Conservation (phyloP, 345 rosid genomes). For the Brassica napus region DNA sequence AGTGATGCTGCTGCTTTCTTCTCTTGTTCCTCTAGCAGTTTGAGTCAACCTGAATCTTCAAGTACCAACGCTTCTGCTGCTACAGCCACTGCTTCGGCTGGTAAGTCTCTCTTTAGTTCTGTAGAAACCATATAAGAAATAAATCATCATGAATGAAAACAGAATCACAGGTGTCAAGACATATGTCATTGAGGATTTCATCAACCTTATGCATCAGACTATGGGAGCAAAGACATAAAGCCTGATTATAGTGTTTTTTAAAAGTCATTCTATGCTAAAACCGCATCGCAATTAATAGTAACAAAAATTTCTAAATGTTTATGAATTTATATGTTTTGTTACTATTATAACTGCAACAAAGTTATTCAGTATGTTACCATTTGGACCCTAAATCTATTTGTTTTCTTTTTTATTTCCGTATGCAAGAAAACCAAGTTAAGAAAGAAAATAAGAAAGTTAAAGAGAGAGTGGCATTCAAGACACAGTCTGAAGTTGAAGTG, state of each 20-base stretch:
- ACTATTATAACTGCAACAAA: neutral
- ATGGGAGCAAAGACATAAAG: neutral
- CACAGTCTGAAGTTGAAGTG: constrained; percentile 74
- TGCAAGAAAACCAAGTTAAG: constrained; percentile 34
- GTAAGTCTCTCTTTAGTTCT: constrained; percentile 31
- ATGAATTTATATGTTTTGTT: neutral
- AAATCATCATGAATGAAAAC: neutral
- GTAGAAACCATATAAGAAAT: neutral
- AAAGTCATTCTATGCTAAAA: constrained; percentile 3
- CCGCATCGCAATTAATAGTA: neutral
- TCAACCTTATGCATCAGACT: neutral
- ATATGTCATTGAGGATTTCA: neutral
- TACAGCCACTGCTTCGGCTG: constrained; percentile 27
- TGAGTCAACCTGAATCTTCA: constrained; percentile 21
- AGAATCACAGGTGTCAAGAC: neutral
- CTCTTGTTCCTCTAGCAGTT: constrained; percentile 39
- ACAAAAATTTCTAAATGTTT: neutral
- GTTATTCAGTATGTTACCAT: neutral
- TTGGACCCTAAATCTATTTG: neutral
- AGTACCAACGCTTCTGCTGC: constrained; percentile 12
- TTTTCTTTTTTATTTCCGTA: neutral
- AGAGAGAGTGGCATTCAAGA: constrained; percentile 77
- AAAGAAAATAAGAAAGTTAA: constrained; percentile 47
- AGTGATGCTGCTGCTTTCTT: constrained; percentile 26
- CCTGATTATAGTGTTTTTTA: neutral